Conservation (phyloP, 441 rosid genomes). For the Gossypium schwendimanii region DNA sequence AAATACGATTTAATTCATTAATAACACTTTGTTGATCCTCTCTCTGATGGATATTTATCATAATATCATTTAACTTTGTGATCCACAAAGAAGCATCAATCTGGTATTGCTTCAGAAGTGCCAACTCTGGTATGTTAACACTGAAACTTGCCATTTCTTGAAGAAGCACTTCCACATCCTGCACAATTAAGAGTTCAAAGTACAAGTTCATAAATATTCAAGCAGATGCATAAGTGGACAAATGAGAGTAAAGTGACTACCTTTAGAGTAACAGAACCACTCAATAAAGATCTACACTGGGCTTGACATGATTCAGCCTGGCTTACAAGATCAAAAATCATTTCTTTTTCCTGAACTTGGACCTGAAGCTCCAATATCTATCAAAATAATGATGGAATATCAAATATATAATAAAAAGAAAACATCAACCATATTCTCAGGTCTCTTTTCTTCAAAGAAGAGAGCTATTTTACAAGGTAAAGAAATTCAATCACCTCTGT, state of each 20-base stretch:
- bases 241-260: conserved; percentile 27
- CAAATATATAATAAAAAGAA: conserved; percentile 9
- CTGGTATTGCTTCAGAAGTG: conserved; percentile 61
- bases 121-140: conserved; percentile 62
- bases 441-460: neutral
- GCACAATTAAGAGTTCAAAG: conserved; percentile 21
- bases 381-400: conserved; percentile 19
- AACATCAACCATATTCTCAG: conserved; percentile 2
- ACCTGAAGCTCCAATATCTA: conserved; percentile 73
- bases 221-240: conserved; percentile 6
- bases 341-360: conserved; percentile 52
- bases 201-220: neutral
- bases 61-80: conserved; percentile 39
- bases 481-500: conserved; percentile 51
- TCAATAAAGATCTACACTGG: conserved; percentile 45
- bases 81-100: conserved; percentile 54
- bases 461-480: conserved; percentile 10
- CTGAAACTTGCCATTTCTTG: conserved; percentile 44
- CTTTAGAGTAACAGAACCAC: conserved; percentile 46
- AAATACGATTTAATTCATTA: conserved; percentile 52
- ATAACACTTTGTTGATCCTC: conserved; percentile 57
- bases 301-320: conserved; percentile 58
- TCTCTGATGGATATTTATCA: conserved; percentile 44
- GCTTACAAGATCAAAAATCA: conserved; percentile 43
- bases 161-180: conserved; percentile 61